A percentile compares a stretch with the other conserved stretches of the same genome.
phyloP scores from a whole-genome alignment of 2,329 filamentous ascomycete species.

The Endocalyx cinctus region DNA sequence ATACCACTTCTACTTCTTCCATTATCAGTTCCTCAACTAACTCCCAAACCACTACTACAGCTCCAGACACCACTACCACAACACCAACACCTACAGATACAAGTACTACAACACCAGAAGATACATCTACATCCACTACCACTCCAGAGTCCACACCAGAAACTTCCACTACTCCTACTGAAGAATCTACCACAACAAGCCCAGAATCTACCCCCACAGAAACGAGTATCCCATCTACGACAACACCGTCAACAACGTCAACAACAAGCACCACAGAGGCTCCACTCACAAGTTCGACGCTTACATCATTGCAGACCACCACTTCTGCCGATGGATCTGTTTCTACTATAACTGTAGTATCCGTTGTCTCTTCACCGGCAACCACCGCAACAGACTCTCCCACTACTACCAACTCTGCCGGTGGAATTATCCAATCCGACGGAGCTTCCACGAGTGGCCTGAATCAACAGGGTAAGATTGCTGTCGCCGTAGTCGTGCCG shows the following conservation, averaged over 20 bases:
- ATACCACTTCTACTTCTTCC: slow-evolving; percentile 7
- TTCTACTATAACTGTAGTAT: slow-evolving; percentile 18
- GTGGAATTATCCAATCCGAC: slow-evolving; percentile 13
- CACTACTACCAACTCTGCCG: slow-evolving; percentile 13
- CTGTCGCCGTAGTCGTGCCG: slow-evolving; percentile 89
- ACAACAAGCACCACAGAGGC: slow-evolving; percentile 5
- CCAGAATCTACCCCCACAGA: neutral
- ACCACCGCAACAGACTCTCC: slow-evolving; percentile 6
- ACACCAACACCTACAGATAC: slow-evolving; percentile 1
- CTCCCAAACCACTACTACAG: slow-evolving; percentile 4
- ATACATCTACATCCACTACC: slow-evolving; percentile 6
- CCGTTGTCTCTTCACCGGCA: slow-evolving; percentile 16
- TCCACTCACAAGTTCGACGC: no score
- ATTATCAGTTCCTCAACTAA: slow-evolving; percentile 4
- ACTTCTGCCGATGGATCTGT: slow-evolving; percentile 16
- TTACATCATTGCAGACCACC: slow-evolving; percentile 9
- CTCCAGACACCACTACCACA: slow-evolving; percentile 5
- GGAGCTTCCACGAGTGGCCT: slow-evolving; percentile 37
- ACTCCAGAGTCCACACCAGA: slow-evolving; percentile 8
- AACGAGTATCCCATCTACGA: slow-evolving; percentile 2
- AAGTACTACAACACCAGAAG: slow-evolving; percentile 1
- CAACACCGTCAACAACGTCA: slow-evolving; percentile 1
- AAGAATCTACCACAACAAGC: slow-evolving; percentile 2
- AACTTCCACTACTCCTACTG: slow-evolving; percentile 8
- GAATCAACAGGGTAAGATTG: slow-evolving; percentile 66